Evolutionary conservation across 2,329 filamentous ascomycete genomes (phyloP).

Genomic region (Domatiomyces globalis): DNA sequence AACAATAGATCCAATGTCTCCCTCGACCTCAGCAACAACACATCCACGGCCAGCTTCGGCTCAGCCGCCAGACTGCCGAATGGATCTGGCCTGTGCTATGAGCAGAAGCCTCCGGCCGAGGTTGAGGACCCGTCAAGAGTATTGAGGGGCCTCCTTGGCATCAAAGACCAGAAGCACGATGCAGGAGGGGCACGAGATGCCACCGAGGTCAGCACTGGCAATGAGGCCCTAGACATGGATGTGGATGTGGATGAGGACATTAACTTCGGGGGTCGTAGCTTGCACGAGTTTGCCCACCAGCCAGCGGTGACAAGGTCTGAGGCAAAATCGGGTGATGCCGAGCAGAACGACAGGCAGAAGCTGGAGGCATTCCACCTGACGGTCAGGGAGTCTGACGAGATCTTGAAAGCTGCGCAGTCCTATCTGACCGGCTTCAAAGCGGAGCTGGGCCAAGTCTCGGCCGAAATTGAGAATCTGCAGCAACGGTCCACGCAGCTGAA

Average conservation of each 20-base stretch:
- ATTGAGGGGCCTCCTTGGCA: conserved; percentile 46
- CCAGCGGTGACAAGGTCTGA: conserved; percentile 47
- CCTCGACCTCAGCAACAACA: conserved; percentile 52
- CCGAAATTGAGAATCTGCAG: conserved; percentile 89
- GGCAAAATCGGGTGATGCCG: conserved; percentile 40
- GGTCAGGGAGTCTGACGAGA: conserved; percentile 76
- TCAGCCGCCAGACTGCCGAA: conserved; percentile 50
- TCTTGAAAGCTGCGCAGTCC: conserved; percentile 80
- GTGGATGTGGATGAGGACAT: conserved; percentile 46
- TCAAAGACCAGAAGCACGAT: neutral
- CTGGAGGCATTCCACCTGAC: conserved; percentile 85
- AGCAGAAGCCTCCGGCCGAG: conserved; percentile 37
- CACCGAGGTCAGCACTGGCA: conserved; percentile 9
- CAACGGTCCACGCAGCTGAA: conserved; percentile 71
- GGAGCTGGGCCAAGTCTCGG: conserved; percentile 79
- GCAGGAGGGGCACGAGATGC: conserved; percentile 11
- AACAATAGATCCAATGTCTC: conserved; percentile 58
- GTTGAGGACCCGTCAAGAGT: conserved; percentile 58
- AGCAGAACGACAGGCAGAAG: conserved; percentile 66
- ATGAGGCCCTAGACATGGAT: conserved; percentile 11
- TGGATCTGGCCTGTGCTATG: conserved; percentile 53
- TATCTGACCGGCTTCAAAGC: conserved; percentile 88
- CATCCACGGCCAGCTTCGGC: conserved; percentile 63
- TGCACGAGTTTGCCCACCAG: conserved; percentile 52
- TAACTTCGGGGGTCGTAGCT: conserved; percentile 63